Conservation (phyloP, 2,329 filamentous ascomycete species). For the Amauroascus niger region DNA sequence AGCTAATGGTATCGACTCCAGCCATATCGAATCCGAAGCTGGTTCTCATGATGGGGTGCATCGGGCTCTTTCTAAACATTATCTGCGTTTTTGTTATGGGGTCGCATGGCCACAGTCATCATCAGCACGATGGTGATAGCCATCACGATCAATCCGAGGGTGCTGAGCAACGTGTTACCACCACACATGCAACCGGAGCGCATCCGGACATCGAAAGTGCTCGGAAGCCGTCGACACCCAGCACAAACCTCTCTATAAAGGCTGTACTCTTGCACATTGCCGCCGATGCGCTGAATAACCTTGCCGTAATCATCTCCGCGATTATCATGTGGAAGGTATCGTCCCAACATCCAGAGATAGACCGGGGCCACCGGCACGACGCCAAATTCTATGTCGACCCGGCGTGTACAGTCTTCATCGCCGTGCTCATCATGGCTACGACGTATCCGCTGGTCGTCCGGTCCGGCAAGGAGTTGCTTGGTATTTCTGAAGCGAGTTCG, state of each 20-base stretch:
- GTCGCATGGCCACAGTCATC: slow-evolving; percentile 36
- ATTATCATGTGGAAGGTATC: slow-evolving; percentile 52
- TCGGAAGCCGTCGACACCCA: neutral
- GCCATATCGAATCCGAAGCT: slow-evolving; percentile 55
- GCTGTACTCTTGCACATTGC: slow-evolving; percentile 58
- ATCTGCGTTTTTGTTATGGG: slow-evolving; percentile 58
- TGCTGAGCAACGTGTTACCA: neutral
- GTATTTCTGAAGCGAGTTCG: neutral
- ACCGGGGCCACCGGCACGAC: neutral
- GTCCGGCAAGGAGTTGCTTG: slow-evolving; percentile 13
- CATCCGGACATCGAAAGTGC: neutral
- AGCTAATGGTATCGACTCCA: slow-evolving; percentile 24
- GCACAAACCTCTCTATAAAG: slow-evolving; percentile 14
- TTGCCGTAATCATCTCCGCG: slow-evolving; percentile 62
- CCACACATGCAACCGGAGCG: neutral
- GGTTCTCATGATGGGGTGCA: slow-evolving; percentile 58
- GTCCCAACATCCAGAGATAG: slow-evolving; percentile 4
- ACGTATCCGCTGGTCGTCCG: slow-evolving; percentile 12
- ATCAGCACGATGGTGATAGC: neutral
- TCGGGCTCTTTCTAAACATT: slow-evolving; percentile 59
- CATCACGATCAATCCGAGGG: neutral
- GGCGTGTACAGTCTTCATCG: slow-evolving; percentile 17
- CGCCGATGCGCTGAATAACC: slow-evolving; percentile 65
- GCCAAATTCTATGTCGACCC: slow-evolving; percentile 17
- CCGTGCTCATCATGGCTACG: slow-evolving; percentile 14